Evolutionary conservation across 305 asterid species (phyloP), one percentile per base, ranked within the genome.

Genomic region (Fraxinus platypoda): DNA sequence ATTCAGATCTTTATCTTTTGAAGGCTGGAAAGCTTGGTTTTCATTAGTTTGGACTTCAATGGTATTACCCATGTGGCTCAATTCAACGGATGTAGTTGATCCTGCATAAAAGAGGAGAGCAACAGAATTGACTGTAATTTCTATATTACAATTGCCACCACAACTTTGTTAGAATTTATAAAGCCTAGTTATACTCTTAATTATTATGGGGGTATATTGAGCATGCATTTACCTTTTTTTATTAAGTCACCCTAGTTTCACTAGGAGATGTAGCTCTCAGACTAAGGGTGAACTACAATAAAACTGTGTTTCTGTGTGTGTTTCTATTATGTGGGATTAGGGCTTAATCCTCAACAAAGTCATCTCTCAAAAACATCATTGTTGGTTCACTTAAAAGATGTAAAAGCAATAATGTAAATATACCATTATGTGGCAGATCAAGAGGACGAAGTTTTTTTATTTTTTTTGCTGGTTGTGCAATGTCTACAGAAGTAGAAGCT

Each of bases 361-460:
- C 75, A 85, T 80, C 21, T 72, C 78, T 70, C 71, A 43, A 78
- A 75, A 17, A 6, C 52, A 70, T 33, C 28, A 19, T 11, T 66
- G 35, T 77, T 15, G 78, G 59, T 71, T 34, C 70, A 74, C 21
- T 31, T 0, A 3, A 49, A 73, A 4, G 28, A 84, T 33, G 68
- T 37, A 17, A 81, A 74, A 28, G 74, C 75, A 37, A 35, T 30
- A 62, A 84, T 81, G 66, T 23, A 59, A 7, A 4, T 64, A 81
- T 90, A 90, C 94, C 94, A 77, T 84, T 6, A 74, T 62, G 82
- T 75, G 94, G 92, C 46, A 86, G 82, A 83, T 92, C 91, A 64
- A 89, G 87, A 35, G 94, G 91, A 57, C 98, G 91, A 21, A 93
- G 93, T 81, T 97, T 87, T 87, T 94, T 94, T 81, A 62, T 86